A percentile compares a stretch with the other conserved stretches of the same genome.
These are phyloP conservation scores for Diaporthe longicolla DNA, from an alignment of 2,329 filamentous ascomycete species.

Conservation along the genomic window DNA sequence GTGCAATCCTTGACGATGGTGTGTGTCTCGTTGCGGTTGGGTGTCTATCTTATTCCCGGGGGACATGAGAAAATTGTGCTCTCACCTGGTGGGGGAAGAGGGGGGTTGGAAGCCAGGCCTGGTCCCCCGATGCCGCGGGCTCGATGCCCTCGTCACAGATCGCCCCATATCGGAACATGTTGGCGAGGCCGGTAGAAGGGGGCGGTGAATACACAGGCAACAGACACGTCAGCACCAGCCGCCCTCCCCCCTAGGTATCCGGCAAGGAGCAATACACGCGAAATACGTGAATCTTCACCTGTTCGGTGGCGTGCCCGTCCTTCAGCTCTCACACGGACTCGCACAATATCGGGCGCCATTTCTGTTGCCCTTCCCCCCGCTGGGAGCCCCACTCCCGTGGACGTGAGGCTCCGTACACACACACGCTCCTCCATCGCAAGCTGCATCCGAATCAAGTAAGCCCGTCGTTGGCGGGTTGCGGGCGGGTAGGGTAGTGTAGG, in stretches of 20 bases:
- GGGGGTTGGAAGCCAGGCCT: background rate
- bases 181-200: background rate
- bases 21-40: background rate
- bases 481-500: background rate
- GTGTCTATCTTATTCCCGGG: no score
- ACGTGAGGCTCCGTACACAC: slow-evolving; percentile 13
- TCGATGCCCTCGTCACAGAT: slow-evolving; percentile 10
- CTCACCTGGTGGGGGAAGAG: background rate
- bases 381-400: background rate
- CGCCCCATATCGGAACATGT: background rate
- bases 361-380: background rate
- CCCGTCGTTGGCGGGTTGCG: slow-evolving; percentile 1
- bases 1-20: background rate
- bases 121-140: slow-evolving; percentile 4
- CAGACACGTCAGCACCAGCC: background rate
- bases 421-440: slow-evolving; percentile 9
- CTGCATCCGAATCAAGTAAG: slow-evolving; percentile 31
- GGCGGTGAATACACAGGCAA: background rate
- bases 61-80: background rate
- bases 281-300: background rate
- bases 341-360: background rate
- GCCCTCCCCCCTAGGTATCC: background rate
- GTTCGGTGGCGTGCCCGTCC: background rate
- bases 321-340: background rate
- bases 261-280: background rate